Percentiles rank a stretch among this genome's conserved stretches.
Evolutionary conservation across 805 yeast genomes (phyloP).

Genomic region (Brettanomyces nanus): DNA sequence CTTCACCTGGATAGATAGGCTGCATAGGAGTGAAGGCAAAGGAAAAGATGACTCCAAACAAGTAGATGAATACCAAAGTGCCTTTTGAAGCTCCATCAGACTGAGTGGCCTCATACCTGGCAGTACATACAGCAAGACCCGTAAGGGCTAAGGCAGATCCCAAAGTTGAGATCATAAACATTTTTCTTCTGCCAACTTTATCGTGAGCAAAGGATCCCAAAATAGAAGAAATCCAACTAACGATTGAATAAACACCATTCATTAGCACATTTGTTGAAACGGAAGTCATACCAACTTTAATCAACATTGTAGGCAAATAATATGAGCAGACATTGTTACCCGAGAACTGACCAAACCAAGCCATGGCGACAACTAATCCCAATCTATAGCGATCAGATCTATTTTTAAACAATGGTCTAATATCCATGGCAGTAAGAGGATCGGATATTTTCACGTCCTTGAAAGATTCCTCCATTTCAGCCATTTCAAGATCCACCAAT

Average conservation of each 20-base stretch:
- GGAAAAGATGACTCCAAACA: background rate
- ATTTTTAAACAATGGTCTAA: background rate
- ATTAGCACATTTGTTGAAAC: background rate
- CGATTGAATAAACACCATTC: background rate
- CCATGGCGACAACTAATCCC: background rate
- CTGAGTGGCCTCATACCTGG: background rate
- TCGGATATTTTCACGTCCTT: background rate
- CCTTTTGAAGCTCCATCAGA: background rate
- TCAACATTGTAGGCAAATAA: background rate
- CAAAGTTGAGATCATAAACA: background rate
- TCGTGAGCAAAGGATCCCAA: background rate
- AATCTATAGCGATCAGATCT: background rate
- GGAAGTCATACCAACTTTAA: background rate
- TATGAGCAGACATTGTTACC: background rate
- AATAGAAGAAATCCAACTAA: background rate
- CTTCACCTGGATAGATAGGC: background rate
- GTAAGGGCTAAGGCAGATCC: background rate
- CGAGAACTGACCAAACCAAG: background rate
- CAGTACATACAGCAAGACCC: background rate
- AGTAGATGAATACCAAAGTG: background rate
- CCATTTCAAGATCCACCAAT: background rate
- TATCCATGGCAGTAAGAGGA: background rate
- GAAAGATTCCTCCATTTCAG: background rate
- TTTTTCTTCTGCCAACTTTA: conserved; percentile 1
- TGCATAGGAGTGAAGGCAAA: background rate